phyloP scores from a whole-genome alignment of 257 asterid species.

The Fraxinus quadrangulata region DNA sequence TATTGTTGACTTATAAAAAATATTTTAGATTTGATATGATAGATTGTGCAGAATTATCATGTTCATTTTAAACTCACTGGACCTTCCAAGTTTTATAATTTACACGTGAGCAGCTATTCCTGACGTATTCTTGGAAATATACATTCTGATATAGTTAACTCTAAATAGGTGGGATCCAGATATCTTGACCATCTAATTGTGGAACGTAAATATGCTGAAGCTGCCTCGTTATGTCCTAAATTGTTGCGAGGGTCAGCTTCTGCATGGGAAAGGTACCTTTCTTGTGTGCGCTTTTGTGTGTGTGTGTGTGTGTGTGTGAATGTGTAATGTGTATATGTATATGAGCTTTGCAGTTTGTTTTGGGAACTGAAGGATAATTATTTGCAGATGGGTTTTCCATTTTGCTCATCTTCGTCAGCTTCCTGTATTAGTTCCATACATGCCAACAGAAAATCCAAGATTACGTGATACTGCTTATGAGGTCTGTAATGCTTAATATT shows the following conservation, averaged over 20 bases:
- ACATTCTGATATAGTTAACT: constrained; percentile 27
- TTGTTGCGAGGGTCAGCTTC: constrained; percentile 88
- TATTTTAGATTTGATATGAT: constrained; percentile 3
- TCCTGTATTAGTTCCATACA: constrained; percentile 90
- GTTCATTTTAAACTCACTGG: not conserved
- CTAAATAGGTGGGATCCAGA: constrained; percentile 79
- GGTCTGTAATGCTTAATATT: constrained; percentile 49
- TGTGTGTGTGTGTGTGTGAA: not conserved
- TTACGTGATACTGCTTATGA: constrained; percentile 97
- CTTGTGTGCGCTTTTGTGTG: not conserved
- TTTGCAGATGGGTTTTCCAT: constrained; percentile 91
- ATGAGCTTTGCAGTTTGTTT: constrained; percentile 6
- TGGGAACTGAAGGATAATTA: constrained; percentile 29
- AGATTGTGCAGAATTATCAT: constrained; percentile 18
- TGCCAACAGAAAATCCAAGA: constrained; percentile 93
- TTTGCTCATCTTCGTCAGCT: constrained; percentile 99
- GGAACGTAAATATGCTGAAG: constrained; percentile 94
- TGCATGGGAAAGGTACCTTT: constrained; percentile 92
- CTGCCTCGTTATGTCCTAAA: constrained; percentile 93
- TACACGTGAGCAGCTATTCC: constrained; percentile 10
- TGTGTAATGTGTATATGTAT: not conserved
- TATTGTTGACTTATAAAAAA: constrained; percentile 8
- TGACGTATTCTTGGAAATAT: constrained; percentile 15
- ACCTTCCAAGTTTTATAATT: constrained; percentile 6
- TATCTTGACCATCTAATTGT: constrained; percentile 95